phyloP scores from a whole-genome alignment of 257 asterid species.

The Orobanche coerulescens region DNA sequence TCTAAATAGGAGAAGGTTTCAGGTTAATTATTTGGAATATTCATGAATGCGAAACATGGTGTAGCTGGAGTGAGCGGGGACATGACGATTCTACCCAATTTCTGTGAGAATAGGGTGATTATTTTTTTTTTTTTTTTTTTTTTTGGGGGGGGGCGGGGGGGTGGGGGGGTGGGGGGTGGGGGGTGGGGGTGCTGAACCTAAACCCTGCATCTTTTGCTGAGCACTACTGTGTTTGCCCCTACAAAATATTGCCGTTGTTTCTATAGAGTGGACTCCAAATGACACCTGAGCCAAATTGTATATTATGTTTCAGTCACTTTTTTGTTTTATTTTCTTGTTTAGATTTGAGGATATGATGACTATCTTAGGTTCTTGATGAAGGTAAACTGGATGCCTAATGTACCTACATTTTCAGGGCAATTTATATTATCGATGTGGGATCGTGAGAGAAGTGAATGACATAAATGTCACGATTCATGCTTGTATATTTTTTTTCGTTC shows the following conservation, averaged over 20 bases:
- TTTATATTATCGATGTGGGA: neutral
- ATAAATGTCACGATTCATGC: too few species aligned
- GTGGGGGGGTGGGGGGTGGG: too few species aligned
- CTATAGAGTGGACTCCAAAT: neutral
- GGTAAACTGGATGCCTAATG: neutral
- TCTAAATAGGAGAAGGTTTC: constrained; percentile 27
- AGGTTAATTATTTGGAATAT: constrained; percentile 20
- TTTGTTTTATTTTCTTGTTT: neutral
- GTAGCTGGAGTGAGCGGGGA: neutral
- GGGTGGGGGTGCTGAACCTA: neutral
- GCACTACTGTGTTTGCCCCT: neutral
- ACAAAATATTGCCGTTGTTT: neutral
- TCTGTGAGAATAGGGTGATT: neutral
- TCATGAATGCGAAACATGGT: constrained; percentile 17
- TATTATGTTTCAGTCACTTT: constrained; percentile 1
- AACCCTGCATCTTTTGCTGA: neutral
- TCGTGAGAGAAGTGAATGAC: neutral
- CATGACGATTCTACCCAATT: neutral
- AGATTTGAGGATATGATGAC: neutral
- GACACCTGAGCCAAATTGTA: constrained; percentile 13
- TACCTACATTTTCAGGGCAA: neutral
- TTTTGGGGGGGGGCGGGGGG: too few species aligned
- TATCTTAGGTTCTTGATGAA: constrained; percentile 5
- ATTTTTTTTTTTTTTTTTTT: neutral
- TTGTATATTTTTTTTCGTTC: too few species aligned